Evolutionary conservation across 257 asterid species (phyloP).

Genomic region (Solanum arcanum): DNA sequence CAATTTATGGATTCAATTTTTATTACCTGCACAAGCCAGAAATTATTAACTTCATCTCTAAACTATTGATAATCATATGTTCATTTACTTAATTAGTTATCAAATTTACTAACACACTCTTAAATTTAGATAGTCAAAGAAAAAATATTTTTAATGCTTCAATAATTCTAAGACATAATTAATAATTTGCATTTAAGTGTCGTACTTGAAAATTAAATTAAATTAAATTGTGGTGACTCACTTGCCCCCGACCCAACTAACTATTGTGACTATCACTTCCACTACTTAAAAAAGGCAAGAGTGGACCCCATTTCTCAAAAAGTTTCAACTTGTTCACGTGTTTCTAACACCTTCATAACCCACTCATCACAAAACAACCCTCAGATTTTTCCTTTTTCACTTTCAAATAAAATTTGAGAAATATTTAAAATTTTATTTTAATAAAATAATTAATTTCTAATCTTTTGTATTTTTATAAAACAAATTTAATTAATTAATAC

Average conservation of each 20-base stretch:
- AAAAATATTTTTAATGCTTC: no score
- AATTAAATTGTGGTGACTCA: neutral
- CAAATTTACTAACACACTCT: no score
- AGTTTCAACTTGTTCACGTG: neutral
- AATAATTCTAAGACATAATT: no score
- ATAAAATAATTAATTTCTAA: neutral
- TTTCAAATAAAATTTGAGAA: neutral
- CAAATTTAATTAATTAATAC: no score
- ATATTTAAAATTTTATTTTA: no score
- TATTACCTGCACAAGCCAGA: accelerated
- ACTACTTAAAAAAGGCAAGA: neutral
- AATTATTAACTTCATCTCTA: no score
- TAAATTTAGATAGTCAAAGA: neutral
- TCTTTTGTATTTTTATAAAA: neutral
- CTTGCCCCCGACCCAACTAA: neutral
- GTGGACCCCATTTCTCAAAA: neutral
- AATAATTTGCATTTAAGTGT: neutral
- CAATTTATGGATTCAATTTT: no score
- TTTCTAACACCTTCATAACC: neutral
- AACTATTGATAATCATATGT: neutral
- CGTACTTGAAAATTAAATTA: neutral
- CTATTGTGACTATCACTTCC: neutral
- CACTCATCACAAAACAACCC: neutral
- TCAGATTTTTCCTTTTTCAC: neutral
- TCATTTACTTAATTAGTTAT: no score